phyloP scores from a whole-genome alignment of 140 eudicot genomes.

The Bidens hawaiensis region DNA sequence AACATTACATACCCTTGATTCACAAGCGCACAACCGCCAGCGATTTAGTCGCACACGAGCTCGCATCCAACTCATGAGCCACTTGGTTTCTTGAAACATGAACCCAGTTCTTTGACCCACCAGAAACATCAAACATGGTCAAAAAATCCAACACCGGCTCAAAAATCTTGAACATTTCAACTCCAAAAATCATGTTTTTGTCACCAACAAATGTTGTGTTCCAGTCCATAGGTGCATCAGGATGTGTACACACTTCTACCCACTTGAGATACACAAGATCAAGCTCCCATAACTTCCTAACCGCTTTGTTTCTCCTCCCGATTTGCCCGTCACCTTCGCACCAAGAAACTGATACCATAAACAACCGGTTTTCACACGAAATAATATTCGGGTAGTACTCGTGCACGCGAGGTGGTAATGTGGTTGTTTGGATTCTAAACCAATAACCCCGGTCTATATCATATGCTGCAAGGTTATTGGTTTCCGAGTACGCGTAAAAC shows the following conservation, averaged over 20 bases:
- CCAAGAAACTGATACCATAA: slow-evolving; percentile 94
- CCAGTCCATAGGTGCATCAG: slow-evolving; percentile 99
- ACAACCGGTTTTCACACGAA: slow-evolving; percentile 47
- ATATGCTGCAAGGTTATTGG: slow-evolving; percentile 60
- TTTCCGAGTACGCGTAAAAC: slow-evolving; percentile 72
- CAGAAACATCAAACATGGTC: slow-evolving; percentile 71
- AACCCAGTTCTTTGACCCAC: slow-evolving; percentile 44
- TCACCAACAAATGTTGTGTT: slow-evolving; percentile 84
- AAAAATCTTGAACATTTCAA: slow-evolving; percentile 91
- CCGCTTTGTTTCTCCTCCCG: slow-evolving; percentile 93
- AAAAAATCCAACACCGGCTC: slow-evolving; percentile 93
- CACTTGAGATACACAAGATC: slow-evolving; percentile 52
- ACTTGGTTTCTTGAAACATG: slow-evolving; percentile 73
- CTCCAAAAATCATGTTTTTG: slow-evolving; percentile 62
- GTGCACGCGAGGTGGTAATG: slow-evolving; percentile 69
- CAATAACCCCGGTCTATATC: slow-evolving; percentile 67
- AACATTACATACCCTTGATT: not conserved
- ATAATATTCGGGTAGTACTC: slow-evolving; percentile 85
- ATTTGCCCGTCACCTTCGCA: slow-evolving; percentile 98
- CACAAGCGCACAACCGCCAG: slow-evolving; percentile 72
- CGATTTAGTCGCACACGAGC: slow-evolving; percentile 80
- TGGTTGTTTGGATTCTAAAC: slow-evolving; percentile 48
- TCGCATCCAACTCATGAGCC: slow-evolving; percentile 71
- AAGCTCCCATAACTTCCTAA: slow-evolving; percentile 91
- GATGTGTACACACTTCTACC: slow-evolving; percentile 65